These are phyloP conservation scores for Phytophthora meadii DNA, from an alignment of 352 stramenopile genomes.

Conservation along the genomic window DNA sequence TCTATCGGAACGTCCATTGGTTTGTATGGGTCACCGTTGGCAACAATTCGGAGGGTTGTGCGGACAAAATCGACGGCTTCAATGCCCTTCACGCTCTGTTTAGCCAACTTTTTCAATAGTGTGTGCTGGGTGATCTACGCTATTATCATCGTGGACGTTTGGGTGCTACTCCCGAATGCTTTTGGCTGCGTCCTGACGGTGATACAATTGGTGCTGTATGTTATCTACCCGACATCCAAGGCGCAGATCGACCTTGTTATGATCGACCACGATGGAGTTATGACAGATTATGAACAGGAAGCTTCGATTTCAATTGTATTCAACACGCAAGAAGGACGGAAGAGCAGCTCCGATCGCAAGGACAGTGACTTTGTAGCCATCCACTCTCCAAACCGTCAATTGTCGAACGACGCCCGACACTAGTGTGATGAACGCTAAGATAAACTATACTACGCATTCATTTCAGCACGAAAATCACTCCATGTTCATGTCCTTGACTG, in stretches of 20 bases:
- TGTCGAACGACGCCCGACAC: slow-evolving; percentile 1
- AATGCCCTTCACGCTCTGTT: slow-evolving; percentile 40
- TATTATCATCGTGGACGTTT: slow-evolving; percentile 46
- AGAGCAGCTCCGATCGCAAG: slow-evolving; percentile 24
- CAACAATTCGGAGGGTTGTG: slow-evolving; percentile 43
- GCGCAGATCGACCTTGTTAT: slow-evolving; percentile 13
- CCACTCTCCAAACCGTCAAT: slow-evolving; percentile 14
- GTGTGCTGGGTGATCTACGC: slow-evolving; percentile 56
- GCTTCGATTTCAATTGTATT: slow-evolving; percentile 29
- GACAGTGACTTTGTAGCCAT: slow-evolving; percentile 28
- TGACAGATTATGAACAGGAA: slow-evolving; percentile 18
- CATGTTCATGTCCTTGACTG: too few species aligned
- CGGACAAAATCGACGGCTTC: slow-evolving; percentile 38
- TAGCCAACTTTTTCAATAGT: slow-evolving; percentile 49
- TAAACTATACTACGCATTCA: neutral
- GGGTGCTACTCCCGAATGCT: slow-evolving; percentile 50
- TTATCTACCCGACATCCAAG: slow-evolving; percentile 34
- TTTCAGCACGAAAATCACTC: too few species aligned
- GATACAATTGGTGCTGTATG: slow-evolving; percentile 36
- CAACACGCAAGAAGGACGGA: slow-evolving; percentile 14
- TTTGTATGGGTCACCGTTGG: slow-evolving; percentile 64
- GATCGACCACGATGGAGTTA: slow-evolving; percentile 7
- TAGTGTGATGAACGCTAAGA: neutral
- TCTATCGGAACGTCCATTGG: slow-evolving; percentile 60
- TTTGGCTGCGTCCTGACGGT: slow-evolving; percentile 37